These are phyloP conservation scores for Tetragonia tetragonoides DNA, from an alignment of 148 eudicot species.

Conservation along the genomic window DNA sequence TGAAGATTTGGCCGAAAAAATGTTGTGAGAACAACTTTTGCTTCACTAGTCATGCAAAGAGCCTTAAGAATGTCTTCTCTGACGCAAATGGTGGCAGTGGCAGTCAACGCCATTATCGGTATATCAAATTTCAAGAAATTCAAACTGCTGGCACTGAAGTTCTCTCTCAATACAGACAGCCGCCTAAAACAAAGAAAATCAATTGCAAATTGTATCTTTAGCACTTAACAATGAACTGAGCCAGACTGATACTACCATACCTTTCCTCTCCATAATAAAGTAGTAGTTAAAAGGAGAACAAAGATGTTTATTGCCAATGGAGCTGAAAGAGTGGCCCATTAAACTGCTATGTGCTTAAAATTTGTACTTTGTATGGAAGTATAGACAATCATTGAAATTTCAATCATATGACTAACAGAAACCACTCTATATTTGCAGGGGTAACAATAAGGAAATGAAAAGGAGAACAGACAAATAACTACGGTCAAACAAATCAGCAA, in stretches of 20 bases:
- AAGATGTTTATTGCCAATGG: too few relatives aligned
- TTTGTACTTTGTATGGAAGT: too few relatives aligned
- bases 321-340: too few relatives aligned
- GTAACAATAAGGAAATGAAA: too few relatives aligned
- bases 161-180: constrained; percentile 66
- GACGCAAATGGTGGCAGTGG: constrained; percentile 79
- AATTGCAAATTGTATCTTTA: background rate
- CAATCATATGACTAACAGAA: too few relatives aligned
- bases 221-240: background rate
- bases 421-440: too few relatives aligned
- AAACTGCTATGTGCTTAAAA: too few relatives aligned
- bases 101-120: constrained; percentile 96
- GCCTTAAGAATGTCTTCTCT: constrained; percentile 82
- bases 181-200: constrained; percentile 43
- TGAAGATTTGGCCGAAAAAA: constrained; percentile 89
- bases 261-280: background rate
- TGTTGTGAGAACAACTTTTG: constrained; percentile 69
- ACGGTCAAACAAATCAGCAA: too few relatives aligned
- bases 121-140: constrained; percentile 61
- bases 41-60: constrained; percentile 55
- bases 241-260: background rate
- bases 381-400: too few relatives aligned
- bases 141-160: constrained; percentile 49
- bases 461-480: too few relatives aligned
- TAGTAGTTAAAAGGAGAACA: background rate